Conservation (phyloP, 805 yeast species). For the Wickerhamiella sergipiensis region DNA sequence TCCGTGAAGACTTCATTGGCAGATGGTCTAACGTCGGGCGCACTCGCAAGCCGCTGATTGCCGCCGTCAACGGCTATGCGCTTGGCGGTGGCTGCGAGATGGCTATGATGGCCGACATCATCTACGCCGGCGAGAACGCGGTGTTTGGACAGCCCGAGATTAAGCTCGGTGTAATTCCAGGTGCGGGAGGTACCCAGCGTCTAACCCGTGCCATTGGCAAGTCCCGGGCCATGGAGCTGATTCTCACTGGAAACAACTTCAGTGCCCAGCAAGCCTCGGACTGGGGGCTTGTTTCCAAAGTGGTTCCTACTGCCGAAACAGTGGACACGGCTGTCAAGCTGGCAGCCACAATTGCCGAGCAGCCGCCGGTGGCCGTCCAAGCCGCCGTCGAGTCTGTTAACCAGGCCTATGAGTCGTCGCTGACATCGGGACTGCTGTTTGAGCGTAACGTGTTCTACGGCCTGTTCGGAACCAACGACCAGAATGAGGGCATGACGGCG, state of each 20-base stretch:
- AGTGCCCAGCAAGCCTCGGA: conserved; percentile 32
- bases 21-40: conserved; percentile 29
- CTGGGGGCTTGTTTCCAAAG: conserved; percentile 36
- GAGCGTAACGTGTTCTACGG: conserved; percentile 35
- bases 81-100: conserved; percentile 46
- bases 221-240: conserved; percentile 35
- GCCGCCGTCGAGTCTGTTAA: conserved; percentile 36
- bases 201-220: conserved; percentile 36
- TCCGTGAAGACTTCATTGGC: conserved; percentile 26
- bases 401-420: conserved; percentile 26
- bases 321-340: conserved; percentile 33
- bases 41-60: conserved; percentile 36
- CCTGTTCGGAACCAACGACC: conserved; percentile 34
- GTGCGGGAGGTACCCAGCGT: conserved; percentile 42
- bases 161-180: conserved; percentile 38
- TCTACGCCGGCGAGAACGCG: conserved; percentile 37
- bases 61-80: conserved; percentile 43
- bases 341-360: conserved; percentile 30
- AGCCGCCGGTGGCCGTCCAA: conserved; percentile 31
- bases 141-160: conserved; percentile 44
- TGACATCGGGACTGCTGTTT: conserved; percentile 29
- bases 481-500: conserved; percentile 38
- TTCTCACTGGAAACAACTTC: conserved; percentile 35
- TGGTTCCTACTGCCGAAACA: conserved; percentile 28
- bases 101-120: conserved; percentile 39